phyloP scores from a whole-genome alignment of 2,329 filamentous ascomycete species.

The Xylariaceae sp. region DNA sequence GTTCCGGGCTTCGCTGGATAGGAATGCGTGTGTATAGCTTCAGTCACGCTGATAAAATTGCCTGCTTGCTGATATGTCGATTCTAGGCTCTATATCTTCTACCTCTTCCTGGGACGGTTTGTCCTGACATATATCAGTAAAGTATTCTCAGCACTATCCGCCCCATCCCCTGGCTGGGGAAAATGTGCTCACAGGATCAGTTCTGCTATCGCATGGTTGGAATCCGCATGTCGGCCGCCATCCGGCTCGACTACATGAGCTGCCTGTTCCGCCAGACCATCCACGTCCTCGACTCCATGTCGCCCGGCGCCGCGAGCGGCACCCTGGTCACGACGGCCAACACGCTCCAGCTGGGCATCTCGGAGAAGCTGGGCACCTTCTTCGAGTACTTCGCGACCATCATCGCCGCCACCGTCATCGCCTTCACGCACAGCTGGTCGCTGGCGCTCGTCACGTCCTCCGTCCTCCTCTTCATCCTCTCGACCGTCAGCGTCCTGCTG shows the following conservation, averaged over 20 bases:
- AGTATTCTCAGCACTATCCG: conserved; percentile 22
- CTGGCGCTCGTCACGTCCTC: conserved; percentile 52
- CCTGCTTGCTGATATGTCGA: conserved; percentile 6
- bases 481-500: conserved; percentile 40
- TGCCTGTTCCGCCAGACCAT: conserved; percentile 58
- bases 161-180: background rate
- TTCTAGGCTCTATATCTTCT: conserved; percentile 57
- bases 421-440: conserved; percentile 51
- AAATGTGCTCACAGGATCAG: conserved; percentile 22
- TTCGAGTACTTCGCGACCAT: conserved; percentile 49
- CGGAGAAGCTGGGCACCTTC: conserved; percentile 53
- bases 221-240: conserved; percentile 51
- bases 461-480: conserved; percentile 46
- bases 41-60: background rate
- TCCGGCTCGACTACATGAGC: conserved; percentile 57
- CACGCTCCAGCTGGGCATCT: conserved; percentile 56
- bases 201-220: conserved; percentile 55
- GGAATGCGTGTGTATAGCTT: conserved; percentile 33
- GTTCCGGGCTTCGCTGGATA: conserved; percentile 36
- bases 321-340: conserved; percentile 60
- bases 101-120: conserved; percentile 62
- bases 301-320: conserved; percentile 51
- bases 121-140: conserved; percentile 54
- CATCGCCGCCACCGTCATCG: conserved; percentile 44
- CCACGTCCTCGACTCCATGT: conserved; percentile 59